Base-by-base conservation (phyloP, 2,329 filamentous ascomycete species). In the Aspergillus sp. region DNA sequence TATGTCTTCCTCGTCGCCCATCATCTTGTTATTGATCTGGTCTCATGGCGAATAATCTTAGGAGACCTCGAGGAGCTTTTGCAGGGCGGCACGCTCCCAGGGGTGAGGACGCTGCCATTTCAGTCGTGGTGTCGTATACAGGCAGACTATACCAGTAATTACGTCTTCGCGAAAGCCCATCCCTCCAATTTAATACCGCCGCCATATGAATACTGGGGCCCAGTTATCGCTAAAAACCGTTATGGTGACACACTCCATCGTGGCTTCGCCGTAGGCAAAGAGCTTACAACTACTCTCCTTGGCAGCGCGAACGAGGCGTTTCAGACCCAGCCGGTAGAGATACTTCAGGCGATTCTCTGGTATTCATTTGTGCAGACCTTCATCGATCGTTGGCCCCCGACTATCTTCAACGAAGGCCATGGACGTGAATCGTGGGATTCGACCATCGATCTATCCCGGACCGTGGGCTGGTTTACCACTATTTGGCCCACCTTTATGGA, bases 331-430 rank as follows among this genome's bases (percentile, higher is more conserved):
- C 59, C 57, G 6, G 49, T 57, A 0, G 63, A 65, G 31, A 36
- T 60, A 6, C 4, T 65, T 12, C 55, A 57, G 7, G 61, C 54
- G 3, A 56, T 58, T 6, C 49, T 61, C n/a, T 26, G 54, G 5
- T 29, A 50, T 26, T 47, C 62, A 1, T 63, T 60, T 20, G 7
- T 16, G 2, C n/a, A 39, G 1, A 53, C 49, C 9, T 65, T 65
- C 49, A 18, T 18, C 1, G 57, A 62, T 16, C 59, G 59, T 2
- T 39, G 49, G 5, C n/a, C 46, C 5, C 63, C 61, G 3, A 54
- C 51, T 32, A 20, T 65, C 29, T 63, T 62, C 39, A 36, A 45
- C 16, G 63, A 65, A 46, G 59, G 55, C 7, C 63, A 65, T 49
- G 63, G 63, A 9, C 59, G 63, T 4, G 63, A 65, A 26, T 45